Base-by-base conservation (phyloP, 257 asterid species). In the Linderniella brevidens region DNA sequence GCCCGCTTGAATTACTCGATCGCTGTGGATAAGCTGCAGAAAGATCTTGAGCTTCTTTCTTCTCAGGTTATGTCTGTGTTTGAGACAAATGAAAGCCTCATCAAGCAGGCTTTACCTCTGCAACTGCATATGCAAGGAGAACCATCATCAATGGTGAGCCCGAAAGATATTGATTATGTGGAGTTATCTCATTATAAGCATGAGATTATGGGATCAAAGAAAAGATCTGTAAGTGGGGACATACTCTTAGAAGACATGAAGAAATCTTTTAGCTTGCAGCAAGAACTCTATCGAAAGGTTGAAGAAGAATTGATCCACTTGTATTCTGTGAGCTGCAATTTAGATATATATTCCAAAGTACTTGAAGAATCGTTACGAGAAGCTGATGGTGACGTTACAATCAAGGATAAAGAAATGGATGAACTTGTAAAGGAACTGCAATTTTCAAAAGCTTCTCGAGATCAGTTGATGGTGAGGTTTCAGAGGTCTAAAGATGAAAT, bases 51-150 rank as follows among this genome's bases (percentile, higher is more conserved):
- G 68, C 77, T 90, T 46, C 96, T 90, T 63, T 85, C 98, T 7
- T 85, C 92, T 29, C 98, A 90, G 80, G 96, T 90, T 29, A 65
- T 76, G 16, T 78, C 96, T 61, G 75, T 90, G 94, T 85, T 81
- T 48, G 92, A 85, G 76, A 75, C 87, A 5, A 90, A 85, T 42
- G 93, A 85, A 54, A 81, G 56, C 65, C 78, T 90, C 61, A 90
- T 85, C 38, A 81, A 81, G 77, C 82, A 79, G 67, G 94, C 94
- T 49, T 74, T 79, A 62, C 72, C 82, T 51, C 59, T 69, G 11
- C 71, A 58, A 48, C 59, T 73, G 35, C 58, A 49, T 35, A 29
- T 39, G 48, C 64, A 56, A 43, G 64, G 53, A 46, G 68, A 49
- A 41, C 49, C 18, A 14, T 41, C 49, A 46, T 36, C 45, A 13